phyloP scores from a whole-genome alignment of 495 filamentous ascomycete genomes.

The Physcia stellaris region DNA sequence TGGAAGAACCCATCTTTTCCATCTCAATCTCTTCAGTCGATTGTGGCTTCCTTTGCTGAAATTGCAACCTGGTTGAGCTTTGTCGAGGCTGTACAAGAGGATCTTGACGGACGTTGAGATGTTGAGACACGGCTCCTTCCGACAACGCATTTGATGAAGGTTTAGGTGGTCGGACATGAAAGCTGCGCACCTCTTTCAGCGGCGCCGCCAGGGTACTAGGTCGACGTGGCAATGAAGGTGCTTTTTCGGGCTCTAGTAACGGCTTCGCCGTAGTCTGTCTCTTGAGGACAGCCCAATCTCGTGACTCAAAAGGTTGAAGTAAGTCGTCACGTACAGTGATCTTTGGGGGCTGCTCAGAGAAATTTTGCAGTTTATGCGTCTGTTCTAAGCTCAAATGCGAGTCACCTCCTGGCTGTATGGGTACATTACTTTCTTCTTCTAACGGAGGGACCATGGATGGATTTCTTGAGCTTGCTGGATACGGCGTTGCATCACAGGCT shows the following conservation, averaged over 20 bases:
- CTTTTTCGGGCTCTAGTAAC: neutral
- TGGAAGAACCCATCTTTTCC: no score
- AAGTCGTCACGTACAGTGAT: neutral
- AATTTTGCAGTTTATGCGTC: no score
- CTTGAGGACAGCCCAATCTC: neutral
- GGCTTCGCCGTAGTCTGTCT: neutral
- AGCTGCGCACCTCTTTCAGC: neutral
- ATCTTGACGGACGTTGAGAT: no score
- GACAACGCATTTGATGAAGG: conserved; percentile 1
- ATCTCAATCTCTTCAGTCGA: no score
- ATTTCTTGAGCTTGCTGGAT: conserved; percentile 4
- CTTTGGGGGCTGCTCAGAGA: neutral
- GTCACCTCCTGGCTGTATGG: conserved; percentile 1
- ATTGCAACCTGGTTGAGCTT: conserved; percentile 2
- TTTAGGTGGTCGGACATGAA: conserved; percentile 1
- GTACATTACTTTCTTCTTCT: neutral
- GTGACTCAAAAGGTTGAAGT: neutral
- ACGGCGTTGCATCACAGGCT: conserved; percentile 5
- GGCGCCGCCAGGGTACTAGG: neutral
- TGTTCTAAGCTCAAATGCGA: neutral
- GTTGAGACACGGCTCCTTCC: no score
- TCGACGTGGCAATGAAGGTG: neutral
- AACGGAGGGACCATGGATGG: neutral
- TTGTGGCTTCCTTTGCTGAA: no score
- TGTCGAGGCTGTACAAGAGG: conserved; percentile 6